Conservation (phyloP, 345 rosid species). For the Heritiera fomes region DNA sequence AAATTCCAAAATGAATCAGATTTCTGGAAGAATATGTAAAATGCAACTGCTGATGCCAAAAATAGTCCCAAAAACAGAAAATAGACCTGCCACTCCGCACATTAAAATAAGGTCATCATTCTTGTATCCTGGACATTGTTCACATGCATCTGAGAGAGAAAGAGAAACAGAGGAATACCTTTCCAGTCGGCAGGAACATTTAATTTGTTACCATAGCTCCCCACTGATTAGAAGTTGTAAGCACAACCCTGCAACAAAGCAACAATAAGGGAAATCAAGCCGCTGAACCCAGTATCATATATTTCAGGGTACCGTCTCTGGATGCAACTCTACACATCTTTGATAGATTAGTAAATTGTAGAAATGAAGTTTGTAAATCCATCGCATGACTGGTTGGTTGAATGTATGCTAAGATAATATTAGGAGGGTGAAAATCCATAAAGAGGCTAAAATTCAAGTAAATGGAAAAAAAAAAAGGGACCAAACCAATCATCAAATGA, state of each 20-base stretch:
- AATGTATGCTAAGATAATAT: background rate
- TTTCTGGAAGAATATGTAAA: conserved; percentile 78
- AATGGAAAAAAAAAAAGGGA: background rate
- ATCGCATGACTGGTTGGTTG: background rate
- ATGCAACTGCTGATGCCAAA: conserved; percentile 71
- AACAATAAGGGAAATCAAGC: conserved; percentile 10
- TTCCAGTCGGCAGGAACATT: conserved; percentile 94
- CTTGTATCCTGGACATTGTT: background rate
- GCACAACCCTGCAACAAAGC: conserved; percentile 59
- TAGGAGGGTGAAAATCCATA: background rate
- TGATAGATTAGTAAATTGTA: background rate
- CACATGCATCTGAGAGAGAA: conserved; percentile 1
- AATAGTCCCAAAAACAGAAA: conserved; percentile 70
- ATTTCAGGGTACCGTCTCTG: background rate
- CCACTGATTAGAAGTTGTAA: conserved; percentile 80
- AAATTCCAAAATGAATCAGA: conserved; percentile 87
- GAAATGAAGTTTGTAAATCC: background rate
- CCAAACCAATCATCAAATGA: background rate
- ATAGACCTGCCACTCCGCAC: conserved; percentile 96
- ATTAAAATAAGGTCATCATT: background rate
- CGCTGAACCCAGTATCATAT: background rate
- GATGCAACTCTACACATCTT: background rate
- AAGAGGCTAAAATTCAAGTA: background rate
- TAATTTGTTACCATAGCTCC: conserved; percentile 79
- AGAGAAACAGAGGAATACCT: conserved; percentile 38